Percentiles rank a stretch among this genome's conserved stretches.
Conservation (phyloP, 176 grass and related monocot genomes). For the Rhynchospora pubera region DNA sequence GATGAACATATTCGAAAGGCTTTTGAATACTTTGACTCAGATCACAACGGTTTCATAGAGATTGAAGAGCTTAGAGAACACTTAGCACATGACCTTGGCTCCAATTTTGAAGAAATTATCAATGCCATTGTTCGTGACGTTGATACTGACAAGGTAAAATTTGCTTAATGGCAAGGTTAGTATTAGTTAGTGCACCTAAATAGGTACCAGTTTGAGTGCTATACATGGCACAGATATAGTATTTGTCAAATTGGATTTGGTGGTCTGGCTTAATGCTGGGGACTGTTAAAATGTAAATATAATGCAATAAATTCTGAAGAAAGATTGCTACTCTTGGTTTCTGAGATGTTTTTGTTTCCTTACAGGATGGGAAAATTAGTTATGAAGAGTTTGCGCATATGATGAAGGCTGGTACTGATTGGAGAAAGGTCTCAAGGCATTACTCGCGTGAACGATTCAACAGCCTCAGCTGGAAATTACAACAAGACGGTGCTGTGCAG, state of each 20-base stretch:
- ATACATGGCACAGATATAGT: not conserved
- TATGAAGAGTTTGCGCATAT: slow-evolving; percentile 76
- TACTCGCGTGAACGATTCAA: slow-evolving; percentile 86
- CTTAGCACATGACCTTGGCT: slow-evolving; percentile 46
- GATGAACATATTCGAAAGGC: slow-evolving; percentile 73
- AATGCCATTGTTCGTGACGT: slow-evolving; percentile 78
- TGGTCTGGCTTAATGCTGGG: not conserved
- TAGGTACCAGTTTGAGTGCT: not conserved
- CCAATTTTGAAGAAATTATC: slow-evolving; percentile 50
- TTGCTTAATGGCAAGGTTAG: not conserved
- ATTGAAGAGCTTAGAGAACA: slow-evolving; percentile 61
- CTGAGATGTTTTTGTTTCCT: not conserved
- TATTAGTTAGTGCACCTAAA: not conserved
- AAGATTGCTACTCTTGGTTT: not conserved
- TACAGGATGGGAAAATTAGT: slow-evolving; percentile 79
- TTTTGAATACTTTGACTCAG: slow-evolving; percentile 75
- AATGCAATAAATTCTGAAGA: not conserved
- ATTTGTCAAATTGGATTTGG: not conserved
- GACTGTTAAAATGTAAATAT: not conserved
- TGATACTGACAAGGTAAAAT: slow-evolving; percentile 71
- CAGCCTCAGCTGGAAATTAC: slow-evolving; percentile 66
- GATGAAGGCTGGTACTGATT: slow-evolving; percentile 92
- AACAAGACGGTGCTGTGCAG: slow-evolving; percentile 76
- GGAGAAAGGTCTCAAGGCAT: slow-evolving; percentile 79
- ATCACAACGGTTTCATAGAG: slow-evolving; percentile 76